Evolutionary conservation across 2,329 filamentous ascomycete genomes (phyloP).

Genomic region (Macrophomina phaseolina): DNA sequence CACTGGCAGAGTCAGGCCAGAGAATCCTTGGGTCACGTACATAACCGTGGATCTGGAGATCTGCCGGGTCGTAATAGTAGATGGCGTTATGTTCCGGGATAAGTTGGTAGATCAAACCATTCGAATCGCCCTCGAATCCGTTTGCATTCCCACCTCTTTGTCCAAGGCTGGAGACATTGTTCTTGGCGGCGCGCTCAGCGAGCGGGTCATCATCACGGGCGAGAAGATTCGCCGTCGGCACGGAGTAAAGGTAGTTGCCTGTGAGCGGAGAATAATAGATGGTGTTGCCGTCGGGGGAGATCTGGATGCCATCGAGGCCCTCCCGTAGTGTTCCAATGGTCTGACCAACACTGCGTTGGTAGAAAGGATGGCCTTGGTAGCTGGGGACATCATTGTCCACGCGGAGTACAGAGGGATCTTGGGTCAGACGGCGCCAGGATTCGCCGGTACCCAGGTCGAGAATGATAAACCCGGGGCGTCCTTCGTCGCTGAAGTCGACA

Average conservation of each 20-base stretch:
- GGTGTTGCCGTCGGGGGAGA: constrained; percentile 53
- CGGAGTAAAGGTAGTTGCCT: constrained; percentile 50
- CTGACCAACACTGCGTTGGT: constrained; percentile 41
- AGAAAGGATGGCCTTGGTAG: constrained; percentile 54
- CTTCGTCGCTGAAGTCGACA: constrained; percentile 54
- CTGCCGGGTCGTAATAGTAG: constrained; percentile 49
- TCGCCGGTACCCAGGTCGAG: constrained; percentile 56
- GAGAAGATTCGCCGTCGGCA: constrained; percentile 51
- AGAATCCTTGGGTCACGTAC: constrained; percentile 54
- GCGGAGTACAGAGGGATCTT: constrained; percentile 42
- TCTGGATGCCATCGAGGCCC: constrained; percentile 57
- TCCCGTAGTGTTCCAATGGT: constrained; percentile 48
- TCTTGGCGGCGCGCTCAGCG: constrained; percentile 50
- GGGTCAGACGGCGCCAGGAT: constrained; percentile 56
- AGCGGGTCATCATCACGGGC: constrained; percentile 47
- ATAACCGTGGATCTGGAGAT: constrained; percentile 50
- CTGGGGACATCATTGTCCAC: constrained; percentile 51
- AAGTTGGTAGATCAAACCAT: constrained; percentile 55
- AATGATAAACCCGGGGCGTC: constrained; percentile 55
- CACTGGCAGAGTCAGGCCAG: constrained; percentile 53
- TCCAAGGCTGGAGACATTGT: constrained; percentile 55
- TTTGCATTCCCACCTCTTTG: constrained; percentile 55
- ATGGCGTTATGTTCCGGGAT: constrained; percentile 57
- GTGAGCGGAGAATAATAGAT: constrained; percentile 54
- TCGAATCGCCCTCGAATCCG: constrained; percentile 58